Percentiles rank a stretch among this genome's conserved stretches.
Conservation (phyloP, 2,329 filamentous ascomycete genomes). For the Aureobasidium zeae region DNA sequence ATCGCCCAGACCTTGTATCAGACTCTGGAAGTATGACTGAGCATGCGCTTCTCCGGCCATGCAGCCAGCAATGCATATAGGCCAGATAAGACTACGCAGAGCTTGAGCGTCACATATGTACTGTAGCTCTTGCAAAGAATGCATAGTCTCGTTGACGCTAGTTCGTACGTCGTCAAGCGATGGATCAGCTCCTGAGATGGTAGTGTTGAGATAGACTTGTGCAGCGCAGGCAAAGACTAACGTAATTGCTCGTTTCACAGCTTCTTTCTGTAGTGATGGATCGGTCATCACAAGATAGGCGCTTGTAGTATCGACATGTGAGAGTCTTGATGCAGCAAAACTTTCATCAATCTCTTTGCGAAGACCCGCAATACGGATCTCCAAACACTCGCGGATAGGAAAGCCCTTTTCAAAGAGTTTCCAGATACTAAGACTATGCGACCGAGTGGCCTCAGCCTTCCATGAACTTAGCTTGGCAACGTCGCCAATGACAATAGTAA, state of each 20-base stretch:
- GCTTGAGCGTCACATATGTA: conserved; percentile 11
- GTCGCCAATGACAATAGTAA: conserved; percentile 2
- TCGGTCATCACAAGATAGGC: neutral
- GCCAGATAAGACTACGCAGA: conserved; percentile 12
- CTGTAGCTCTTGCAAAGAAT: conserved; percentile 11
- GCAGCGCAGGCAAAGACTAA: conserved; percentile 14
- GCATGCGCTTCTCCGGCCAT: conserved; percentile 5
- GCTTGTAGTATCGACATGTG: neutral
- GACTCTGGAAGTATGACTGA: conserved; percentile 3
- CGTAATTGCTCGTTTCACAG: conserved; percentile 11
- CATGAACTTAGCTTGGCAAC: conserved; percentile 3
- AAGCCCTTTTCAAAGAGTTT: conserved; percentile 2
- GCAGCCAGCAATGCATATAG: conserved; percentile 14
- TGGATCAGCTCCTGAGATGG: conserved; percentile 4
- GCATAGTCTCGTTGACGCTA: conserved; percentile 10
- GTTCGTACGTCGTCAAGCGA: conserved; percentile 1
- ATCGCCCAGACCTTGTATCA: conserved; percentile 8
- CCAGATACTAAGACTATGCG: conserved; percentile 4
- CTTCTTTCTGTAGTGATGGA: neutral
- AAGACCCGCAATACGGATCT: neutral
- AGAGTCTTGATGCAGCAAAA: neutral
- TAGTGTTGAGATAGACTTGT: conserved; percentile 11
- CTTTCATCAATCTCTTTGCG: conserved; percentile 3
- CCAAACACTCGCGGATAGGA: conserved; percentile 1
- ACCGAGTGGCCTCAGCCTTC: neutral